phyloP scores from a whole-genome alignment of 176 grass and related monocot species.

The Eremochloa ophiuroides region DNA sequence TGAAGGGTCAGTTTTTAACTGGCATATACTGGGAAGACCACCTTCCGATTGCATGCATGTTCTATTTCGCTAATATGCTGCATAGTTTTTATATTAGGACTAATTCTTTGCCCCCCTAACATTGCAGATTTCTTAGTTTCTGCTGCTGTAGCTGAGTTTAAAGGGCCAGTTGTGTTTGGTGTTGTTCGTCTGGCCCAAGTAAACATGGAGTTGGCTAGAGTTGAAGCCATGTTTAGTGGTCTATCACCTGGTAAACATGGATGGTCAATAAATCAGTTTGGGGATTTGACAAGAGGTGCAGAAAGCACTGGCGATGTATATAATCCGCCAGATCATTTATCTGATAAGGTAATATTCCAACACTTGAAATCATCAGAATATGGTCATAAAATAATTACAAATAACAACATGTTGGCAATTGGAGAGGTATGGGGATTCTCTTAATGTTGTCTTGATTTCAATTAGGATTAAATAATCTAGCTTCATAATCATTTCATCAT shows the following conservation, averaged over 20 bases:
- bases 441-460: neutral
- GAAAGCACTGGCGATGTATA: slow-evolving; percentile 84
- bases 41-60: neutral
- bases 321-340: slow-evolving; percentile 46
- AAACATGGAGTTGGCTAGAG: slow-evolving; percentile 83
- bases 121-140: slow-evolving; percentile 80
- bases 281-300: slow-evolving; percentile 84
- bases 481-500: neutral
- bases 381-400: neutral
- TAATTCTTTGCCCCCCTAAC: neutral
- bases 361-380: neutral
- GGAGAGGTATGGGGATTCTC: neutral
- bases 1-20: neutral
- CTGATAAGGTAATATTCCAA: slow-evolving; percentile 51
- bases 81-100: neutral
- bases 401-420: neutral
- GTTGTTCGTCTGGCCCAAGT: slow-evolving; percentile 91
- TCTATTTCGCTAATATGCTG: slow-evolving; percentile 9
- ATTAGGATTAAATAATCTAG: neutral
- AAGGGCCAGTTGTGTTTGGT: slow-evolving; percentile 79
- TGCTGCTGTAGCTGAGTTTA: slow-evolving; percentile 91
- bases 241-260: slow-evolving; percentile 86
- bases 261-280: slow-evolving; percentile 96
- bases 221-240: slow-evolving; percentile 94
- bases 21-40: neutral